Conservation (phyloP, 129 eudicot species). For the Escallonia herrerae region DNA sequence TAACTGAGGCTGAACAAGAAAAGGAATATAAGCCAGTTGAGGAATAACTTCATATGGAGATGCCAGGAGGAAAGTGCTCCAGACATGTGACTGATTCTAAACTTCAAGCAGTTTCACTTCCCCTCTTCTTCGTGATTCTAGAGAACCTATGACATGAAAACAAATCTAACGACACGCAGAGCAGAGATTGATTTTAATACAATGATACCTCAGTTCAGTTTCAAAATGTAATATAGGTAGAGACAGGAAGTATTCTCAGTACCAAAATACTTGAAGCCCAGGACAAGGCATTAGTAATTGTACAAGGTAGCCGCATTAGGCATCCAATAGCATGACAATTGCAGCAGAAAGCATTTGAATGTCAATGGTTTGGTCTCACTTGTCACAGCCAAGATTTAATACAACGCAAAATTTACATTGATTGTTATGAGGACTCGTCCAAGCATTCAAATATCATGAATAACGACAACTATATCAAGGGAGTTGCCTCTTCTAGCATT, state of each 20-base stretch:
- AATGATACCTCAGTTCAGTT: background rate
- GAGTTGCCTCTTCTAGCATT: too few species aligned
- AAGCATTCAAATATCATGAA: too few species aligned
- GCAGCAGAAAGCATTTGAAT: too few species aligned
- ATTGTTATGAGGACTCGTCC: too few species aligned
- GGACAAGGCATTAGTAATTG: too few species aligned
- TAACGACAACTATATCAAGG: too few species aligned
- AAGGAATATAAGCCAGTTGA: slow-evolving; percentile 29
- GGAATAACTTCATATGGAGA: slow-evolving; percentile 24
- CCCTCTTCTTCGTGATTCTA: slow-evolving; percentile 19
- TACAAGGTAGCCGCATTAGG: too few species aligned
- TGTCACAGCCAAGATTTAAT: too few species aligned
- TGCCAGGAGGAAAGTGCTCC: slow-evolving; percentile 25
- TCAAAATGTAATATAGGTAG: background rate
- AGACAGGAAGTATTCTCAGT: background rate
- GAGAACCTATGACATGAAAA: background rate
- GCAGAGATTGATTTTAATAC: background rate
- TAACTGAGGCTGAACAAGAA: slow-evolving; percentile 27
- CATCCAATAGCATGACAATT: too few species aligned
- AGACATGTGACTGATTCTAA: slow-evolving; percentile 16
- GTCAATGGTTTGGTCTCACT: too few species aligned
- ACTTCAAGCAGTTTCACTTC: slow-evolving; percentile 16
- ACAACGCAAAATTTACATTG: too few species aligned
- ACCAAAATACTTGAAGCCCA: background rate
- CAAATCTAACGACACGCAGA: background rate